phyloP scores from a whole-genome alignment of 176 grass and related monocot species.

The Alloteropsis semialata region DNA sequence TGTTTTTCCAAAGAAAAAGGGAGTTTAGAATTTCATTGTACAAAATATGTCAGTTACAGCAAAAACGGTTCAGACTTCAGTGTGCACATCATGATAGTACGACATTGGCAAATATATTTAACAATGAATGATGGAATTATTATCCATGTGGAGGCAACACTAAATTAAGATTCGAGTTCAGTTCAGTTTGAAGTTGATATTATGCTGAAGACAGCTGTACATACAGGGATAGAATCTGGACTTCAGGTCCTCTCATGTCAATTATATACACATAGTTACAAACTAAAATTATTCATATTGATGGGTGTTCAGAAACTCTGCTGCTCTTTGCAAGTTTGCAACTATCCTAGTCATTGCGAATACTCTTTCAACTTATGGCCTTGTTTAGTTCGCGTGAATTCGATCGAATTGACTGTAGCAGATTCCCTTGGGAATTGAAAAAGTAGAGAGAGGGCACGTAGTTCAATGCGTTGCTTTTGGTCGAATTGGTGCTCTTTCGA shows the following conservation, averaged over 20 bases:
- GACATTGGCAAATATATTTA: neutral
- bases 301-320: neutral
- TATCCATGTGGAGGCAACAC: neutral
- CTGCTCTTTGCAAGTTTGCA: slow-evolving; percentile 1
- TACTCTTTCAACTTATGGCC: neutral
- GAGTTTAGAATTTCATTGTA: neutral
- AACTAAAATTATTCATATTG: neutral
- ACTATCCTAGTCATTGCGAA: neutral
- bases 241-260: neutral
- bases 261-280: neutral
- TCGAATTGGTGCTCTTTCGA: too few relatives aligned
- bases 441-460: too few relatives aligned
- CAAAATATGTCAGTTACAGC: neutral
- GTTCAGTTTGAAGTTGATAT: neutral
- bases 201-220: neutral
- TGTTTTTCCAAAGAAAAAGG: neutral
- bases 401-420: too few relatives aligned
- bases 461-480: too few relatives aligned
- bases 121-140: neutral
- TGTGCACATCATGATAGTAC: slow-evolving; percentile 7
- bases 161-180: neutral
- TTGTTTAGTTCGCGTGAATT: too few relatives aligned
- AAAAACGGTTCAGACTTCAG: neutral
- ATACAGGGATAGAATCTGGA: neutral
- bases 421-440: too few relatives aligned